Evolutionary conservation across 2,329 filamentous ascomycete genomes (phyloP), one percentile per base, ranked within the genome.

Genomic region (Pezicula rhizophila): DNA sequence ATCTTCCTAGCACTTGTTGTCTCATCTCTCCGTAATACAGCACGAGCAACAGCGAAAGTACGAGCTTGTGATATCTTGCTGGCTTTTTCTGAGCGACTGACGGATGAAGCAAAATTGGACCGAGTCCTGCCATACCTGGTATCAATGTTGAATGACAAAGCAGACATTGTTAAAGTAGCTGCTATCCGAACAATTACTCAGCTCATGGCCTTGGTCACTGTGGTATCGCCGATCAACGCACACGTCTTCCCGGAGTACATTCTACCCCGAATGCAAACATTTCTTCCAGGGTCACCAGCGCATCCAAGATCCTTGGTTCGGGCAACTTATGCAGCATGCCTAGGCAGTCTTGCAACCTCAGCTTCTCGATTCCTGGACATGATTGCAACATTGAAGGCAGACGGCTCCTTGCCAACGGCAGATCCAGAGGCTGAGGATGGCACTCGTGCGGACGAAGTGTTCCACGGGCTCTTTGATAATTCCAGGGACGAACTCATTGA

Each of bases 21-120:
- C 6, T 88, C 92, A 2, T 95, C 89, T 17, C 69, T 99, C 56
- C 81, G 93, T 53, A 96, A 91, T 52, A 96, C 92, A 12, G 89
- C 90, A 5, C 84, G 92, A 58, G 82, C 91, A 3, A 85, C 89
- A n/a, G 89, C 92, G 23, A 85, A 89, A 57, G 76, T 96, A 38
- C 84, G 89, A 58, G 93, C 89, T 1, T 95, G 93, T 62, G 93
- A 99, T 65, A 77, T 99, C 37, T 76, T 99, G 42, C 71, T 99
- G 44, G 92, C 92, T 2, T 96, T 99, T 65, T 84, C 91, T 0
- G 91, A 97, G 68, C 79, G 87, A 51, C 69, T 97, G 20, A 95
- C 92, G 0, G 95, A 99, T 64, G 93, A 99, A 68, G 91, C 91
- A 3, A 97, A 96, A 66, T 74, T 99, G 43, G 95, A 99, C 66